Conservation (phyloP, 257 asterid genomes). For the Plantago major region DNA sequence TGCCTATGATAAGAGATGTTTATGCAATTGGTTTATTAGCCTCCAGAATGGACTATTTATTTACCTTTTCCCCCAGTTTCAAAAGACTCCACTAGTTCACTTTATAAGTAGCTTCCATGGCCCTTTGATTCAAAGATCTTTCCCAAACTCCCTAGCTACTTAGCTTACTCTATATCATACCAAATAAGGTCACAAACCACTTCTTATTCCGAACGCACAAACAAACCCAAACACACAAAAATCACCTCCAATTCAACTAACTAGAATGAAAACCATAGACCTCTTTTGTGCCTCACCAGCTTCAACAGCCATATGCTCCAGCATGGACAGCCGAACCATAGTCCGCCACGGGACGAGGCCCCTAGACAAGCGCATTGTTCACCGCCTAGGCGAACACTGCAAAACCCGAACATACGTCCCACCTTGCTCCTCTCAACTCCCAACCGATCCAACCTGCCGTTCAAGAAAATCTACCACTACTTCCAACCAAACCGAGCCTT, state of each 20-base stretch:
- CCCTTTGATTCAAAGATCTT: constrained; percentile 30
- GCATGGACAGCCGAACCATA: constrained; percentile 57
- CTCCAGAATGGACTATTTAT: constrained; percentile 29
- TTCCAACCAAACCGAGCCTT: constrained; percentile 25
- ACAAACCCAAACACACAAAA: too few relatives aligned
- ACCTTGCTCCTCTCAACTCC: constrained; percentile 62
- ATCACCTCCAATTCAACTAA: too few relatives aligned
- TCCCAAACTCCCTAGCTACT: constrained; percentile 11
- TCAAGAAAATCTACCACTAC: constrained; percentile 23
- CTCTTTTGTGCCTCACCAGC: constrained; percentile 81
- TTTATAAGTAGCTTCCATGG: constrained; percentile 37
- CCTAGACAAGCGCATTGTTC: constrained; percentile 23
- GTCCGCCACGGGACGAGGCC: constrained; percentile 36
- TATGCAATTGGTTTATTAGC: constrained; percentile 19
- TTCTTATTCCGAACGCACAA: too few relatives aligned
- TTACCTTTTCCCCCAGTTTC: constrained; percentile 14
- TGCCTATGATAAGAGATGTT: constrained; percentile 2
- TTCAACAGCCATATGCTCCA: constrained; percentile 84
- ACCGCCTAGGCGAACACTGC: constrained; percentile 31
- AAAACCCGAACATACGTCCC: constrained; percentile 22
- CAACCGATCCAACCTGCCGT: constrained; percentile 46
- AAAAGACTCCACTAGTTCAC: constrained; percentile 20
- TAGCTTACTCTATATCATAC: constrained; percentile 1
- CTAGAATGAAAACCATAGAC: constrained; percentile 69
- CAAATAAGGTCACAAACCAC: constrained; percentile 2